A percentile compares a stretch with the other conserved stretches of the same genome.
phyloP scores from a whole-genome alignment of 805 yeast genomes.

The Torulaspora gathmanii region DNA sequence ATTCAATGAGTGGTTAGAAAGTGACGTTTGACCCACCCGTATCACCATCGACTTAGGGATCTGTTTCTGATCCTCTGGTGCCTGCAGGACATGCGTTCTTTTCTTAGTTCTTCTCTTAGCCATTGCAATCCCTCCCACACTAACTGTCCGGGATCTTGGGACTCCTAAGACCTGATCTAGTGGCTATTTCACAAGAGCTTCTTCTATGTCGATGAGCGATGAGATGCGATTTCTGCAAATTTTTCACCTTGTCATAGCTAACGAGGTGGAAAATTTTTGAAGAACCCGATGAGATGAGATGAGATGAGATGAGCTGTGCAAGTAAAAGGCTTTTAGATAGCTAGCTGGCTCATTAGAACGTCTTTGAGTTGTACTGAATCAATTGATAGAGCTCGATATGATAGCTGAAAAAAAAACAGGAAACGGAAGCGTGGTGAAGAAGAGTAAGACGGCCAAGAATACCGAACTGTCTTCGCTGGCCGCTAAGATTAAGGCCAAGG shows the following conservation, averaged over 20 bases:
- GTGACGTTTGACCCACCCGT: slow-evolving; percentile 57
- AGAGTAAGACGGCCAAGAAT: slow-evolving; percentile 12
- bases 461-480: slow-evolving; percentile 45
- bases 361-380: background rate
- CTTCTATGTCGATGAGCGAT: slow-evolving; percentile 6
- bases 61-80: slow-evolving; percentile 59
- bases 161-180: background rate
- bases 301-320: slow-evolving; percentile 5
- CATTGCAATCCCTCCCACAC: slow-evolving; percentile 33
- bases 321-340: background rate
- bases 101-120: slow-evolving; percentile 63
- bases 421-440: slow-evolving; percentile 3
- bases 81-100: slow-evolving; percentile 76
- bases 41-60: slow-evolving; percentile 94
- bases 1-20: slow-evolving; percentile 68
- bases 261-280: slow-evolving; percentile 14
- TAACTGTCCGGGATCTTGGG: background rate
- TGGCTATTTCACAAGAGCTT: background rate
- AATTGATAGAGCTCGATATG: background rate
- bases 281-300: slow-evolving; percentile 22
- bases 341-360: background rate
- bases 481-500: slow-evolving; percentile 48
- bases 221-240: slow-evolving; percentile 14
- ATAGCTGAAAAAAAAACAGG: slow-evolving; percentile 5
- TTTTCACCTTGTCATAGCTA: slow-evolving; percentile 11